phyloP scores from a whole-genome alignment of 2,329 filamentous ascomycete species.

The Colletotrichum shisoi region DNA sequence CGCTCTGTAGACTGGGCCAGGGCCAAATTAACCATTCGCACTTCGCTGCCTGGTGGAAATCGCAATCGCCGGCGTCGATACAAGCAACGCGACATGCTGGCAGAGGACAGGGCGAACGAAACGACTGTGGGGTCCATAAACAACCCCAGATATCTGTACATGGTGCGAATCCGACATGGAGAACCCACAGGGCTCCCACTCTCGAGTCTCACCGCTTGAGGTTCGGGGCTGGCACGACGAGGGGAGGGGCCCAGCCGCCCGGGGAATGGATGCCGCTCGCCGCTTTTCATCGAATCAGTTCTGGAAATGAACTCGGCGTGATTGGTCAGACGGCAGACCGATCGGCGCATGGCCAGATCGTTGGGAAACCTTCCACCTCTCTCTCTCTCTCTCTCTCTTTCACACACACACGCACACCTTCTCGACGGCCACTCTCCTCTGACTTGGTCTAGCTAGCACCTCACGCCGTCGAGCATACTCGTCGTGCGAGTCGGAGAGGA shows the following conservation, averaged over 20 bases:
- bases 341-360: slow-evolving; percentile 37
- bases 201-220: slow-evolving; percentile 34
- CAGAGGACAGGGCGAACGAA: neutral
- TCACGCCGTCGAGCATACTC: neutral
- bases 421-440: neutral
- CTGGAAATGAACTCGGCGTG: slow-evolving; percentile 20
- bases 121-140: neutral
- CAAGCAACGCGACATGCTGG: slow-evolving; percentile 1
- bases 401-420: too few species aligned
- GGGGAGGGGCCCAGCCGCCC: slow-evolving; percentile 3
- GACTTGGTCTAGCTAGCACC: neutral
- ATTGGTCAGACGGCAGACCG: slow-evolving; percentile 23
- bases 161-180: neutral
- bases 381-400: too few species aligned
- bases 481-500: too few species aligned
- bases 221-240: slow-evolving; percentile 7
- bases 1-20: slow-evolving; percentile 6
- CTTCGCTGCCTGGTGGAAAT: slow-evolving; percentile 13
- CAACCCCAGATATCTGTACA: neutral
- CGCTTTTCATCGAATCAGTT: slow-evolving; percentile 28
- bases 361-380: slow-evolving; percentile 28
- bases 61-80: slow-evolving; percentile 1
- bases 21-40: slow-evolving; percentile 3
- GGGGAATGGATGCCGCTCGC: slow-evolving; percentile 12
- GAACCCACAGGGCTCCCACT: neutral